Base-by-base conservation (phyloP, 1,139 yeast species). In the Yamadazyma jaroonii region DNA sequence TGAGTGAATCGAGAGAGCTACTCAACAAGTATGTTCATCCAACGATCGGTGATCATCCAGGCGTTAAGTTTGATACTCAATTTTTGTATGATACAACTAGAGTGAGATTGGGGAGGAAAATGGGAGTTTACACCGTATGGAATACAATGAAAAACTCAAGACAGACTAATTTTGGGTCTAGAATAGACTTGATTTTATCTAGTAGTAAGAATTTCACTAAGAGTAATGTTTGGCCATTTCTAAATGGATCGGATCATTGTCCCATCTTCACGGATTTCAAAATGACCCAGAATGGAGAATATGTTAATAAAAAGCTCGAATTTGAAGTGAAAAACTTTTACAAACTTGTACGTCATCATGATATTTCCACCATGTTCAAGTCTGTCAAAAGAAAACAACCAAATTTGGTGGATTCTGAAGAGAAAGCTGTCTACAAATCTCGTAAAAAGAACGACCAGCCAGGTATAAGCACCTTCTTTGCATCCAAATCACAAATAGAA, bases 171-270 rank as follows among this genome's bases (percentile, higher is more conserved):
- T 84, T 73, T 57, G 97, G 98, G 0, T 84, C 96, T 2, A 68
- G 98, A 36, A 84, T 92, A 25, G 98, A 92, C 56, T 73, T 84
- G 46, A 79, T 92, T 7, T 58, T 88, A 3, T 59, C 74, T 0
- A 59, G 83, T 10, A 49, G 62, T 5, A 41, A 56, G 0, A 36
- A 41, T 6, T 63, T 80, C 8, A 47, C 55, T 0, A 53, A 59
- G 13, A 83, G 92, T 0, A 79, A 82, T 50, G 84, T 85, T 13
- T 73, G 85, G 74, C 83, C 90, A 0, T 70, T 67, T 26, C 53
- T 90, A 0, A 64, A 75, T 56, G 98, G 97, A 0, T 88, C 96
- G 0, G 98, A 92, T 57, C 98, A 92, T 59, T 92, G 97, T 58
- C 98, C 98, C 0, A 79, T 88, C 0, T 88, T 61, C 52, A 74